Base-by-base conservation (phyloP, 164 flowering plant species). In the Malania oleifera region DNA sequence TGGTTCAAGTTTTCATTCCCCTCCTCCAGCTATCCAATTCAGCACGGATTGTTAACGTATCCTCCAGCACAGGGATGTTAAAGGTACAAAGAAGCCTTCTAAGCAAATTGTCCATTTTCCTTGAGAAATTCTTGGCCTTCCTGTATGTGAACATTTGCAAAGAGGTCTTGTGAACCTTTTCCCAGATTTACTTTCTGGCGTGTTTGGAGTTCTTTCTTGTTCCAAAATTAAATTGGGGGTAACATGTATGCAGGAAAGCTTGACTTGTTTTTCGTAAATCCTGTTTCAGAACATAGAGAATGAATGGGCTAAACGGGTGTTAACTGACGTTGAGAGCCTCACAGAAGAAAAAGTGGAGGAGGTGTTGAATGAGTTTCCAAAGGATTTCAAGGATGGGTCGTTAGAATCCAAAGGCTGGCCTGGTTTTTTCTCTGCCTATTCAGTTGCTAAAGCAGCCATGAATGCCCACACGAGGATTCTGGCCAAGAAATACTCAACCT, bases 401-500 rank as follows among this genome's bases (percentile, higher is more conserved):
- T n/a, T 40, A 0, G 71, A 70, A 60, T 11, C 31, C 8, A 59
- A 75, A 54, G 78, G 75, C 0, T 81, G 86, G 86, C 70, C 80
- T 8, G 0, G 10, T 13, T 5, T 1, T n/a, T 0, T 60, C 1
- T 39, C 66, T 13, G 69, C 85, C 1, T 80, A 77, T 45, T 63
- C 3, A 2, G 17, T 77, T 4, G 73, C 82, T 4, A 76, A 75
- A 62, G 76, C 78, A 9, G 65, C 73, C 10, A 14, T 75, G 34
- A 81, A 71, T 64, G 83, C 86, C 23, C 79, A 79, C 59, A 69
- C 86, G 23, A 73, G 86, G 57, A 38, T 77, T 34, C 26, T 73
- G 1, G 81, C 83, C 18, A 79, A 61, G 52, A 76, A 70, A 52
- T 71, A 51, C 41, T 75, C 80, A 0, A 19, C n/a, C n/a, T 56